Percentiles rank a stretch among this genome's conserved stretches.
phyloP scores from a whole-genome alignment of 2,329 filamentous ascomycete genomes.

The Phialophora macrospora region DNA sequence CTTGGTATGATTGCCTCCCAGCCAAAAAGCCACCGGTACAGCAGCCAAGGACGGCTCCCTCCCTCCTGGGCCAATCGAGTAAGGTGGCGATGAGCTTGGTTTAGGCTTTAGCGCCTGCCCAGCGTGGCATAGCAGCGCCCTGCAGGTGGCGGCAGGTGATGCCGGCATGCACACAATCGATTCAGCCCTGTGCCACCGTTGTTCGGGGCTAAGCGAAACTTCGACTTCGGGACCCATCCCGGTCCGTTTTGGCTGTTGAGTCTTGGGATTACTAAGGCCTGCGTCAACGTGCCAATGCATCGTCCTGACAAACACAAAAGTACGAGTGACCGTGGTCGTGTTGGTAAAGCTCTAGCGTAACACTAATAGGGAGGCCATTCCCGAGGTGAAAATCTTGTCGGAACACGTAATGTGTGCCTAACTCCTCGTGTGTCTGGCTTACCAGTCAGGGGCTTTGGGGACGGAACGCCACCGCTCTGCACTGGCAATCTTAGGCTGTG shows the following conservation, averaged over 20 bases:
- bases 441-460: background rate
- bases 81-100: background rate
- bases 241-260: constrained; percentile 1
- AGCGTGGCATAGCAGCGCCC: constrained; percentile 3
- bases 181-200: background rate
- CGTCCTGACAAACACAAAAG: constrained; percentile 12
- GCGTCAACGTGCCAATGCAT: constrained; percentile 6
- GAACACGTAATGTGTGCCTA: background rate
- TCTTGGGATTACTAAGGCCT: background rate
- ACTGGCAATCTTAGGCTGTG: background rate
- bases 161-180: background rate
- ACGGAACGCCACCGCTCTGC: background rate
- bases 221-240: background rate
- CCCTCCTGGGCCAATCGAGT: background rate
- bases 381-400: background rate
- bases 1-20: background rate
- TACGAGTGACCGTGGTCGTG: background rate
- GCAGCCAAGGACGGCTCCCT: constrained; percentile 4
- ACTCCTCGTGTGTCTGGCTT: background rate
- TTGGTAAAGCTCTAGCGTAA: background rate
- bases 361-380: background rate
- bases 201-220: background rate
- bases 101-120: constrained; percentile 10
- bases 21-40: background rate
- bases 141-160: background rate